phyloP scores from a whole-genome alignment of 164 flowering plant species.

The Dillenia suffruticosa region DNA sequence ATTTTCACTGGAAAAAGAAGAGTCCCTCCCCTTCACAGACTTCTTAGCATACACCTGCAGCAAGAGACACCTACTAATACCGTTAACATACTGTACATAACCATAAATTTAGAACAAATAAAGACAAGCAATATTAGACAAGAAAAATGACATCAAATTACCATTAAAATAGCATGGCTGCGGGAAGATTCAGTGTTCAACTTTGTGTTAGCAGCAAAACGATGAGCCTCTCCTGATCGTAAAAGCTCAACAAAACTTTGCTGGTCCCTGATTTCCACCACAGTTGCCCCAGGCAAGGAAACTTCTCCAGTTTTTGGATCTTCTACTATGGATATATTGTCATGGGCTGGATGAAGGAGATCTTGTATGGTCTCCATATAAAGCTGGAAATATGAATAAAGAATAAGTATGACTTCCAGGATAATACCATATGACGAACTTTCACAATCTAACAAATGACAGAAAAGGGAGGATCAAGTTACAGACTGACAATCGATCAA shows the following conservation, averaged over 20 bases:
- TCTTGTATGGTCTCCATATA: conserved; percentile 99
- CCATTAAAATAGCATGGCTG: conserved; percentile 96
- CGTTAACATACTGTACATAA: too few relatives aligned
- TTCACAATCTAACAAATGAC: too few relatives aligned
- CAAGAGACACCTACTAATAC: conserved; percentile 2
- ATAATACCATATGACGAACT: too few relatives aligned
- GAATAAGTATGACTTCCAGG: conserved; percentile 2
- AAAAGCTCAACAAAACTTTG: conserved; percentile 77
- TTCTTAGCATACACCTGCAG: conserved; percentile 71
- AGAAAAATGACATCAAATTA: conserved; percentile 21
- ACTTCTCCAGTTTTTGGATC: conserved; percentile 97
- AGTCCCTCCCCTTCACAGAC: conserved; percentile 62
- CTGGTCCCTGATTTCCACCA: conserved; percentile 80
- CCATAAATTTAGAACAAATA: too few relatives aligned
- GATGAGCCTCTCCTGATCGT: conserved; percentile 83
- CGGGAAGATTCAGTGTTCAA: conserved; percentile 96
- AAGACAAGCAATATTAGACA: background rate
- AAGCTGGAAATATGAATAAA: conserved; percentile 46
- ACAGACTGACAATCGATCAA: too few relatives aligned
- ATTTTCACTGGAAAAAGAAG: conserved; percentile 45
- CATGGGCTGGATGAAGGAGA: conserved; percentile 85
- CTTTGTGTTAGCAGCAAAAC: conserved; percentile 93
- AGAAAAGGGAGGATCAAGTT: too few relatives aligned
- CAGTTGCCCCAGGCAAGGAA: conserved; percentile 83
- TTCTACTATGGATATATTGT: conserved; percentile 83